phyloP scores from a whole-genome alignment of 371 early-diverging fungal species.

The Thermomucor indicae-seudaticae region DNA sequence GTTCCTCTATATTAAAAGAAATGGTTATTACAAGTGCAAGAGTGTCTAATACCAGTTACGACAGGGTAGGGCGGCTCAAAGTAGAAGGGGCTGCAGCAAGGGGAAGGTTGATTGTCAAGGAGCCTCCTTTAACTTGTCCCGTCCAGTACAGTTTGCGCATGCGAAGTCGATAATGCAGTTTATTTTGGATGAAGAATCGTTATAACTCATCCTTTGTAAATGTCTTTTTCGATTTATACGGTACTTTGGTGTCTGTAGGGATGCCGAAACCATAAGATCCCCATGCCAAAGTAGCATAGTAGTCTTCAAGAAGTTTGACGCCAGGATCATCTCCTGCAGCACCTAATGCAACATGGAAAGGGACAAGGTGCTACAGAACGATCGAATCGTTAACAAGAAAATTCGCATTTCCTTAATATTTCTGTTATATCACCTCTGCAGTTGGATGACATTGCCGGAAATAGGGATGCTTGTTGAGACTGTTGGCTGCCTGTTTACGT shows the following conservation, averaged over 20 bases:
- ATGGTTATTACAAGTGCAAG: no score
- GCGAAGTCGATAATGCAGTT: neutral
- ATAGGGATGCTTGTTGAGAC: conserved; percentile 11
- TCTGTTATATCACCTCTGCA: conserved; percentile 13
- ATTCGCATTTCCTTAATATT: neutral
- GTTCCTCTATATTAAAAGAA: no score
- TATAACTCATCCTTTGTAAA: no score
- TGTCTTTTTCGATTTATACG: no score
- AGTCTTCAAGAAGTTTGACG: conserved; percentile 14
- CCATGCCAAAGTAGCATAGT: conserved; percentile 15
- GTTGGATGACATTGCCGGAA: conserved; percentile 27
- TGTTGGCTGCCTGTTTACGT: conserved; percentile 13
- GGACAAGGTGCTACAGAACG: conserved; percentile 15
- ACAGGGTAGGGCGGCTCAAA: no score
- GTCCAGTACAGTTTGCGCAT: no score
- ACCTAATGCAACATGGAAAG: conserved; percentile 27
- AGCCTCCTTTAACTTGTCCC: no score
- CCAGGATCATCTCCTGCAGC: conserved; percentile 24
- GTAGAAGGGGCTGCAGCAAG: no score
- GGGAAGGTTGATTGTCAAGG: no score
- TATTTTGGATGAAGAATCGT: no score
- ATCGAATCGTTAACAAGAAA: neutral
- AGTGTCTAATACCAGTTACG: no score
- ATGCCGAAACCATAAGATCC: conserved; percentile 21
- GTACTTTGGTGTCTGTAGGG: conserved; percentile 3